A percentile compares a stretch with the other conserved stretches of the same genome.
Conservation (phyloP, 2,329 filamentous ascomycete species). For the Elsinoe arachidis region DNA sequence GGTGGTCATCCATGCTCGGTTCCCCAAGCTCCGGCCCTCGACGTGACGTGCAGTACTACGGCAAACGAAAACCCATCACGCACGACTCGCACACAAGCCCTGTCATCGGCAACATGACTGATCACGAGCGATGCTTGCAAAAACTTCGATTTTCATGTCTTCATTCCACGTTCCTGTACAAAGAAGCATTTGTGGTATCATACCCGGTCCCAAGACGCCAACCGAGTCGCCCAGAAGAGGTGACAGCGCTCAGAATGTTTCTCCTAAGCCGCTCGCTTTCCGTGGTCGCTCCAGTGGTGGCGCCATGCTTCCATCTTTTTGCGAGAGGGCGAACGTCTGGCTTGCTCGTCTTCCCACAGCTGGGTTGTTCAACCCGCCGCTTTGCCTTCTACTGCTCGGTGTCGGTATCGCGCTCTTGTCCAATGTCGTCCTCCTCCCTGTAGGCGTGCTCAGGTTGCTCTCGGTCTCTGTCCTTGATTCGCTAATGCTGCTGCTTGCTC, state of each 20-base stretch:
- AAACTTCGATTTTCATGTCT: not conserved
- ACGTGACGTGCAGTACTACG: not conserved
- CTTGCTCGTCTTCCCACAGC: conserved; percentile 13
- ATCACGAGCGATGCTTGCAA: not conserved
- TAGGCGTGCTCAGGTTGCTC: conserved; percentile 30
- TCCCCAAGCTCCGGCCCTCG: not conserved
- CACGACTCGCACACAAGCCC: not conserved
- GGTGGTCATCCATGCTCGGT: not conserved
- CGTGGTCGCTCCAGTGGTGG: conserved; percentile 13
- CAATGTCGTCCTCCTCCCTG: conserved; percentile 34
- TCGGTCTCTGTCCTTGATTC: conserved; percentile 17
- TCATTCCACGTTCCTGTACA: not conserved
- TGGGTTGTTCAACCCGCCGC: conserved; percentile 26
- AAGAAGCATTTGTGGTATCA: conserved; percentile 6
- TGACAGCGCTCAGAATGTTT: conserved; percentile 22
- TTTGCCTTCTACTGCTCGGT: conserved; percentile 44
- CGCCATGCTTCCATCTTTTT: conserved; percentile 14
- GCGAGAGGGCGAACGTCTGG: conserved; percentile 8
- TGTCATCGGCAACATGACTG: not conserved
- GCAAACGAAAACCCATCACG: not conserved
- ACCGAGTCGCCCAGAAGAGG: not conserved
- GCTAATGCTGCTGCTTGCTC: conserved; percentile 23
- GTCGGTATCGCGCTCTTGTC: conserved; percentile 43
- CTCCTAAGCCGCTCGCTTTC: conserved; percentile 26
- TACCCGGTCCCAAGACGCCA: conserved; percentile 9